Evolutionary conservation across 2,329 filamentous ascomycete species (phyloP).

Genomic region (Coniochaeta pulveracea): DNA sequence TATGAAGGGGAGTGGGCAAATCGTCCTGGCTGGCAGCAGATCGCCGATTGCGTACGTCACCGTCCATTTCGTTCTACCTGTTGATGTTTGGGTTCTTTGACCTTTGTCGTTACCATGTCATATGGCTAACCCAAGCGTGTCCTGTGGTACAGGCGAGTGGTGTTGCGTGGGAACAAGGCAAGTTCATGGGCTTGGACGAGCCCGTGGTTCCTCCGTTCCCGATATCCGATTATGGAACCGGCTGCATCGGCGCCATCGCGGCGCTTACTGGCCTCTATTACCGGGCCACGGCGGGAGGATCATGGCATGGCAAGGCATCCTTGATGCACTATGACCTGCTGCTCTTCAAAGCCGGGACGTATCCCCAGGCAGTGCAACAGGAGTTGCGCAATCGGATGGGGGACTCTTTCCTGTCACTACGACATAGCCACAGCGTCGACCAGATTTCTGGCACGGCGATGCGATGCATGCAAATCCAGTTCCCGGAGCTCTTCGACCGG

Average conservation of each 20-base stretch:
- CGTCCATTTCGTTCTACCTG: background rate
- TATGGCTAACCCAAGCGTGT: background rate
- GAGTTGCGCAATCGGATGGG: slow-evolving; percentile 35
- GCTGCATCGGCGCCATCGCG: slow-evolving; percentile 59
- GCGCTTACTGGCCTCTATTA: slow-evolving; percentile 53
- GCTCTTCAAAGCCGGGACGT: slow-evolving; percentile 48
- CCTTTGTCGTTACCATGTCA: background rate
- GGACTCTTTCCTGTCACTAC: slow-evolving; percentile 40
- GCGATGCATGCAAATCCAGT: slow-evolving; percentile 37
- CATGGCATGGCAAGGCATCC: slow-evolving; percentile 53
- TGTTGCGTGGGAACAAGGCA: slow-evolving; percentile 50
- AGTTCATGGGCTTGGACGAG: slow-evolving; percentile 48
- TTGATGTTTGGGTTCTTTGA: background rate
- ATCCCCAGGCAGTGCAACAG: slow-evolving; percentile 39
- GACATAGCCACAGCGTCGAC: slow-evolving; percentile 53
- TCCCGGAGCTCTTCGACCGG: slow-evolving; percentile 39
- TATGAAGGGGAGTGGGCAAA: slow-evolving; percentile 48
- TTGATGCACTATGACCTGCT: slow-evolving; percentile 59
- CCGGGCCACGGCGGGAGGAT: slow-evolving; percentile 51
- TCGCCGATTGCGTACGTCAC: slow-evolving; percentile 43
- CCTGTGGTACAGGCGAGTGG: slow-evolving; percentile 27
- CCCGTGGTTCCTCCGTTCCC: slow-evolving; percentile 56
- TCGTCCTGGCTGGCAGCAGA: slow-evolving; percentile 61
- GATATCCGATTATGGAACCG: slow-evolving; percentile 58
- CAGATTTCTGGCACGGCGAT: slow-evolving; percentile 51